Base-by-base conservation (phyloP, 106 monocot species). In the Platanthera zijinensis region DNA sequence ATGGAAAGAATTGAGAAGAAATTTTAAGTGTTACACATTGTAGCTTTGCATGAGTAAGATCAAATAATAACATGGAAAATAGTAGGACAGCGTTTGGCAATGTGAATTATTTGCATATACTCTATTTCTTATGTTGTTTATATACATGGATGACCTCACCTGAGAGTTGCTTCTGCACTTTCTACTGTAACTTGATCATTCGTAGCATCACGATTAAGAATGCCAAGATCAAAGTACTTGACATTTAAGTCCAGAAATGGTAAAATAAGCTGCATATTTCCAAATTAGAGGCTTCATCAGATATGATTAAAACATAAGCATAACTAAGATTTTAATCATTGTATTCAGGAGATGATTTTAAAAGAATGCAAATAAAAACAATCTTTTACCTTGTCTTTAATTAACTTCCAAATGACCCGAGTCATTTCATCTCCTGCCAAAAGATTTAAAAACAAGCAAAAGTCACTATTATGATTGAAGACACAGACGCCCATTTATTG, bases 371-470 rank as follows among this genome's bases (percentile, higher is more conserved):
- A 66, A 39, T 10, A 53, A 71, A 8, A 47, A 75, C 45, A 64
- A 48, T 32, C 12, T 2, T 25, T 78, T 25, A 88, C 91, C 88
- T 86, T 92, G 6, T 86, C 86, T 82, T 92, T 92, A 78, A 92
- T 92, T 12, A 76, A 83, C 73, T 92, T 82, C 91, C 91, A 92
- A 77, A 92, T 83, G 39, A 92, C 77, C 22, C 91, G 80, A 74
- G 91, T 92, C 91, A 92, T 92, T 79, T 92, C 91, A 83, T 92
- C 91, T 50, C 91, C 91, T 92, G 80, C 10, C 56, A 75, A 57
- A 56, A 53, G 32, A 22, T 39, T 25, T 10, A 74, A 75, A 53
- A 74, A 52, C 25, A 54, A 71, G 17, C 48, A 51, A 51, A 21
- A 10, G 10, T 51, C 21, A 50, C 1, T 47, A 15, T 70, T 70